Percentiles rank a stretch among this genome's conserved stretches.
Conservation (phyloP, 1,284 basidiomycete genomes). For the Mycosarcoma maydis region DNA sequence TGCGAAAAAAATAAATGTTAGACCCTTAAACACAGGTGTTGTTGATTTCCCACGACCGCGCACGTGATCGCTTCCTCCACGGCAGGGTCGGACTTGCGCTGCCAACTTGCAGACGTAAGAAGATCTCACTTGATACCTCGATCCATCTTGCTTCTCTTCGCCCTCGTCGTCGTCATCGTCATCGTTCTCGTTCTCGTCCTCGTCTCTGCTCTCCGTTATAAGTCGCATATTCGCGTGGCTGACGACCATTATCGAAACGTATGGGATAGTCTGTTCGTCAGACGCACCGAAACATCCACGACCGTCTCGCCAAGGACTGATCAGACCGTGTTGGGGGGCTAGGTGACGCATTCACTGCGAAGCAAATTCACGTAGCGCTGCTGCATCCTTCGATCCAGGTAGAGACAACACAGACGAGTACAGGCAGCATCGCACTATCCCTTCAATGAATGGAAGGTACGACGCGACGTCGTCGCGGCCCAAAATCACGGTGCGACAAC, state of each 20-base stretch:
- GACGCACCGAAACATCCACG: no score
- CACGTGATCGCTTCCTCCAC: conserved; percentile 19
- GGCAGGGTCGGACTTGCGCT: conserved; percentile 15
- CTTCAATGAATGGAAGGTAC: conserved; percentile 39
- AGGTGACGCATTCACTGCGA: no score
- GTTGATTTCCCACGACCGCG: no score
- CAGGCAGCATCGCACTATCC: not conserved
- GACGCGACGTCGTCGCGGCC: conserved; percentile 40
- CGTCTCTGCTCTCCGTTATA: not conserved
- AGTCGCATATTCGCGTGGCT: no score
- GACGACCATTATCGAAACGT: no score
- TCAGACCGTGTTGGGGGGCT: no score
- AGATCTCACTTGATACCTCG: conserved; percentile 17
- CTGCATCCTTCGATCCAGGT: no score
- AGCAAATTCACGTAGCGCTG: no score
- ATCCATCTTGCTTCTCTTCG: conserved; percentile 2
- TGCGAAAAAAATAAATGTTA: conserved; percentile 6
- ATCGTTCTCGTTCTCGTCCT: not conserved
- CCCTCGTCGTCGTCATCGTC: not conserved
- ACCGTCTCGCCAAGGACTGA: no score
- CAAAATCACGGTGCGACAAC: conserved; percentile 54
- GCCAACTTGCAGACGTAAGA: conserved; percentile 3
- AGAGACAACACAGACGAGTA: not conserved
- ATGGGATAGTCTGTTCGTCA: no score
- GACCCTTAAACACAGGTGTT: not conserved